A percentile compares a stretch with the other conserved stretches of the same genome.
Evolutionary conservation across 257 asterid species (phyloP).

Genomic region (Jaltomata sinuosa): DNA sequence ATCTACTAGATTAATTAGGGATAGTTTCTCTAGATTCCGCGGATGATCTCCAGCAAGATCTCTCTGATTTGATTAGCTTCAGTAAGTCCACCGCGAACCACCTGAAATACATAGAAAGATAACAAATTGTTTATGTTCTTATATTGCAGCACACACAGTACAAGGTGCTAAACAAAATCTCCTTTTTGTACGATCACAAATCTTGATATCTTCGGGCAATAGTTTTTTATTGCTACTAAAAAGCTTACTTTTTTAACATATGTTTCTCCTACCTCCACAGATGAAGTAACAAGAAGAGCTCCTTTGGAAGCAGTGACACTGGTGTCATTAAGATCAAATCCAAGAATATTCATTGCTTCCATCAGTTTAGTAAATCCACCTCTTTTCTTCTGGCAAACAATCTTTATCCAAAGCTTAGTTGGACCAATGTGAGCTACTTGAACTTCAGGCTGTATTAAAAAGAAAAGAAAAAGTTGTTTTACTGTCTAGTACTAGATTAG

Average conservation of each 20-base stretch:
- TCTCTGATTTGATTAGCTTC: constrained; percentile 35
- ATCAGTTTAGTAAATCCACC: constrained; percentile 47
- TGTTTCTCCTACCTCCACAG: constrained; percentile 37
- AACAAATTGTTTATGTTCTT: neutral
- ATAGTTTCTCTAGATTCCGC: constrained; percentile 20
- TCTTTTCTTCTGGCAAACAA: constrained; percentile 42
- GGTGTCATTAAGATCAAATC: constrained; percentile 45
- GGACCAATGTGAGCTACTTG: constrained; percentile 38
- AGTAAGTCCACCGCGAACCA: constrained; percentile 23
- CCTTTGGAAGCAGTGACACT: constrained; percentile 53
- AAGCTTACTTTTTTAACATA: neutral
- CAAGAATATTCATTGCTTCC: constrained; percentile 57
- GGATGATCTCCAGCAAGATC: constrained; percentile 35
- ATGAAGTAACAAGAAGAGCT: constrained; percentile 52
- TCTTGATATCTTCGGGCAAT: neutral
- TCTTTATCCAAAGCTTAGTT: constrained; percentile 63
- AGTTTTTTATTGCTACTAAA: neutral
- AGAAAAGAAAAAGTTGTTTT: neutral
- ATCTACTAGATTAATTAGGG: neutral
- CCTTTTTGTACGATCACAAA: neutral
- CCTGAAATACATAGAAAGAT: constrained; percentile 25
- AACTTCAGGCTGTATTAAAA: constrained; percentile 38
- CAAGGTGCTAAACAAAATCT: neutral
- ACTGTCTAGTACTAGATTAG: neutral
- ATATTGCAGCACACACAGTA: neutral